These are phyloP conservation scores for Solanum lycopersicoides DNA, from an alignment of 257 asterid species.

Conservation along the genomic window DNA sequence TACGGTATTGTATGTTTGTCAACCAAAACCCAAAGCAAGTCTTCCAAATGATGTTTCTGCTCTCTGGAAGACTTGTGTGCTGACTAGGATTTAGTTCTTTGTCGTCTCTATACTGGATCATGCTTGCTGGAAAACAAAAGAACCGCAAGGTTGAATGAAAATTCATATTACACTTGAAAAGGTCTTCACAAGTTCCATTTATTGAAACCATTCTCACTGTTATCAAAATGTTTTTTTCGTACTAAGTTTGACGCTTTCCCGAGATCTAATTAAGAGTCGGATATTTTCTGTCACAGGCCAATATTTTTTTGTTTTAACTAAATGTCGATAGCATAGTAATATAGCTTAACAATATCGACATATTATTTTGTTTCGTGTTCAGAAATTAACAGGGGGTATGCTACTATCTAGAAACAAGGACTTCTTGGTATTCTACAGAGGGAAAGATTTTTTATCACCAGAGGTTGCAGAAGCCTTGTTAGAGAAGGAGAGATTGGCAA, in stretches of 20 bases:
- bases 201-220: neutral
- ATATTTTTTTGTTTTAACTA: neutral
- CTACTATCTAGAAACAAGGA: conserved; percentile 92
- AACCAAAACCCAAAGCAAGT: neutral
- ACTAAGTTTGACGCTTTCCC: neutral
- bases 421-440: conserved; percentile 81
- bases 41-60: neutral
- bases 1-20: neutral
- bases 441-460: conserved; percentile 81
- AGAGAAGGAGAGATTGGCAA: conserved; percentile 85
- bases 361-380: conserved; percentile 15
- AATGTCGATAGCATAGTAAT: neutral
- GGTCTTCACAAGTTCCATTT: neutral
- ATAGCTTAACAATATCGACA: neutral
- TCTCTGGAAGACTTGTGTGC: neutral
- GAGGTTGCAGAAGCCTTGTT: conserved; percentile 80
- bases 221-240: neutral
- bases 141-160: neutral
- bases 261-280: neutral
- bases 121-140: neutral
- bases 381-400: conserved; percentile 85
- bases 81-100: neutral
- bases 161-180: neutral
- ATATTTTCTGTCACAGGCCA: neutral
- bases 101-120: neutral